Percentiles rank a stretch among this genome's conserved stretches.
Conservation (phyloP, 176 grass and related monocot species). For the Carex kokanica region DNA sequence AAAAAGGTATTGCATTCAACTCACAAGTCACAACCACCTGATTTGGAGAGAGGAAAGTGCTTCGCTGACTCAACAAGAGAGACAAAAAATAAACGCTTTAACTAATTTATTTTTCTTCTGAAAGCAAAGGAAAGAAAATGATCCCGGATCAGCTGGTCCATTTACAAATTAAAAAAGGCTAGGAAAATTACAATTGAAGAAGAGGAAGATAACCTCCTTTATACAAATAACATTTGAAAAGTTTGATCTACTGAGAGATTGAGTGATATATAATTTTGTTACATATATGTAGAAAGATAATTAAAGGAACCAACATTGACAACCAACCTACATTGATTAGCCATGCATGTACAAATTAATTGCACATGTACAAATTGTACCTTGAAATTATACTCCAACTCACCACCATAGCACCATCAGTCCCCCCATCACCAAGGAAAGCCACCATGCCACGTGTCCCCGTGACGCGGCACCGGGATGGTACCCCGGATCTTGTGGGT, state of each 20-base stretch:
- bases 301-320: constrained; percentile 31
- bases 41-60: neutral
- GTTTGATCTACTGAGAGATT: neutral
- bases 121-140: neutral
- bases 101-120: neutral
- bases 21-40: neutral
- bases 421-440: neutral
- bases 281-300: constrained; percentile 25
- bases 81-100: neutral
- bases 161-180: constrained; percentile 3
- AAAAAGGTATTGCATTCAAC: neutral
- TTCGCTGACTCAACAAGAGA: too few species aligned
- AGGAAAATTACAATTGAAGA: neutral
- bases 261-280: constrained; percentile 7
- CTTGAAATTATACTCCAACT: constrained; percentile 8
- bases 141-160: neutral
- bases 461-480: constrained; percentile 30
- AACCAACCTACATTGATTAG: constrained; percentile 16
- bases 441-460: neutral
- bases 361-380: neutral
- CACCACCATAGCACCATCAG: constrained; percentile 39
- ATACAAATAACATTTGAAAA: constrained; percentile 16
- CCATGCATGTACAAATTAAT: neutral
- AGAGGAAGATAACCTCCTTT: neutral
- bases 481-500: constrained; percentile 63